Evolutionary conservation across 2,329 filamentous ascomycete species (phyloP).

Genomic region (Colletotrichum viniferum): DNA sequence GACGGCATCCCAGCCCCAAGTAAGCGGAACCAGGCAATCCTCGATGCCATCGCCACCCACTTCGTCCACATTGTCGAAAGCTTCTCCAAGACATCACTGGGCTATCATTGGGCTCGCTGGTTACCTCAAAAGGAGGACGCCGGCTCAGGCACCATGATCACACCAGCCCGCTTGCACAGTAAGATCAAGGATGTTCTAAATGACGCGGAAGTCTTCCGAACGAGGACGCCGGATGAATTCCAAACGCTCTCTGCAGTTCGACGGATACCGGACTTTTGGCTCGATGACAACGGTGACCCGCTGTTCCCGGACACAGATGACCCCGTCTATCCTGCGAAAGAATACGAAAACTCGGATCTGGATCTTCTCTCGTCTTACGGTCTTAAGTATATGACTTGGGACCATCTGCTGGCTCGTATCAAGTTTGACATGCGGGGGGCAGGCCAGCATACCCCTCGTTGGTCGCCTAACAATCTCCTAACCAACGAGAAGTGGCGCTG

Average conservation of each 20-base stretch:
- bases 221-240: background rate
- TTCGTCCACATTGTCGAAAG: slow-evolving; percentile 20
- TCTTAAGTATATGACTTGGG: background rate
- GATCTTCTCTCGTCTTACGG: background rate
- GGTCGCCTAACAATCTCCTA: background rate
- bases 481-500: background rate
- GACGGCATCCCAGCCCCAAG: slow-evolving; percentile 44
- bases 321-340: background rate
- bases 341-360: background rate
- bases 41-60: slow-evolving; percentile 30
- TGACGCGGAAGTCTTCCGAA: background rate
- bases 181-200: background rate
- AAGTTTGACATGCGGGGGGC: background rate
- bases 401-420: background rate
- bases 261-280: background rate
- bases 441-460: background rate
- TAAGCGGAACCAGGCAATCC: slow-evolving; percentile 39
- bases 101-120: background rate
- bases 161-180: background rate
- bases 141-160: background rate
- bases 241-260: background rate
- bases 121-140: background rate
- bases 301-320: background rate
- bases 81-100: background rate
- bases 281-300: background rate